Evolutionary conservation across 2,329 filamentous ascomycete genomes (phyloP), one percentile per base, ranked within the genome.

Genomic region (Sporothrix pseudoabietina): DNA sequence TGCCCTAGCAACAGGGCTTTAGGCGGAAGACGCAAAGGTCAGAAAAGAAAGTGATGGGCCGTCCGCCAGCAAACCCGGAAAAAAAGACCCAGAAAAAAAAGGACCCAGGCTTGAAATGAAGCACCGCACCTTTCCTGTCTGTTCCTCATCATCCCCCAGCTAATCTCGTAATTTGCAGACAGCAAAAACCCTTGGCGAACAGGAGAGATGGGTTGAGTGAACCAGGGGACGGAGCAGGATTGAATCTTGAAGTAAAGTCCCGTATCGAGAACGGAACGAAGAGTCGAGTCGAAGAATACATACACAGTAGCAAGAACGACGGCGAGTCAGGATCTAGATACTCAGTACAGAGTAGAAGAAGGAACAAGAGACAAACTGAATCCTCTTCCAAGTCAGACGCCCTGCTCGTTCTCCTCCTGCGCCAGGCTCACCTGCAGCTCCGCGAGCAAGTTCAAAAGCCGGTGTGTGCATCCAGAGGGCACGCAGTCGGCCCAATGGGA

Each of bases 401-500:
- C 59, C 59, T 65, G 59, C 59, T 22, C 52, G 6, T 22, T 19
- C 19, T 54, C 19, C 8, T 22, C 16, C n/a, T 65, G 3, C 35
- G 52, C 35, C 32, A 57, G 52, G 68, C 35, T 70, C 52, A 39
- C 68, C n/a, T 55, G 52, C 32, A 55, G 47, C 19, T 26, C 49
- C 30, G 52, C 68, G 69, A 59, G 69, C 32, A 44, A 44, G 54
- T 61, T 61, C 39, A 65, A 30, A 41, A 26, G 9, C 55, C 39
- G 22, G 39, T 35, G 55, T 52, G n/a, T 57, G 54, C 61, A 71
- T 72, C 59, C 71, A 69, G 47, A 39, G 26, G 39, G 39, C 16
- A 10, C n/a, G 22, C 22, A 35, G 71, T 41, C 32, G 44, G 73
- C 6, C 75, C 75, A 76, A 76, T 76, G 57, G 54, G 41, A 71